These are phyloP conservation scores for Suhomyces prunicola DNA, from an alignment of 805 yeast species.

Conservation along the genomic window DNA sequence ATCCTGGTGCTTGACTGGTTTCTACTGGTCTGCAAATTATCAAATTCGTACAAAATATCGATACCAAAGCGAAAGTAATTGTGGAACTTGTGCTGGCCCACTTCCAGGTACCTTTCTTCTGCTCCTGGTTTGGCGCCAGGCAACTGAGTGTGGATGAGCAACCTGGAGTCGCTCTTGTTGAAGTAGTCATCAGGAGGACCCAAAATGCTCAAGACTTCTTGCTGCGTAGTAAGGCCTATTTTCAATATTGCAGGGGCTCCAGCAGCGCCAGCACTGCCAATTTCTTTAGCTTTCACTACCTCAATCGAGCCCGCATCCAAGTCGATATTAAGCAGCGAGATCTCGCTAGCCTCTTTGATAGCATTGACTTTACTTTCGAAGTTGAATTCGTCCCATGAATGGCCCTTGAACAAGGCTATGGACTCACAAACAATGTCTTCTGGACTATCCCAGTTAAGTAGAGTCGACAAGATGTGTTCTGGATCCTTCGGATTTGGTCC, in stretches of 20 bases:
- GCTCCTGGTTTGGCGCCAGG: background rate
- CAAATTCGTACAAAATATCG: conserved; percentile 50
- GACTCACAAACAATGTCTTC: conserved; percentile 36
- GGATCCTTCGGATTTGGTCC: conserved; percentile 5
- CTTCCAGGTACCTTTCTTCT: conserved; percentile 1
- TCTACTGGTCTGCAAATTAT: conserved; percentile 8
- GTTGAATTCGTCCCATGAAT: conserved; percentile 25
- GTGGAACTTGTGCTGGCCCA: conserved; percentile 42
- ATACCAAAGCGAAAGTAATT: conserved; percentile 55
- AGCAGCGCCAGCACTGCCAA: background rate
- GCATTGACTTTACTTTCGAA: background rate
- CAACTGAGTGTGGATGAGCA: conserved; percentile 38
- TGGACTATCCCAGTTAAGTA: conserved; percentile 31
- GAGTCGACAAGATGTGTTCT: conserved; percentile 23
- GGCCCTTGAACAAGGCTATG: conserved; percentile 39
- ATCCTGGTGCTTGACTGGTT: conserved; percentile 20
- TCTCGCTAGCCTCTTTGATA: background rate
- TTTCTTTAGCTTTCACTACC: background rate
- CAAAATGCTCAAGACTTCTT: conserved; percentile 41
- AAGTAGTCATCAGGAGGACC: conserved; percentile 60
- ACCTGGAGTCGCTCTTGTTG: conserved; percentile 43
- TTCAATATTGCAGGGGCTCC: conserved; percentile 10
- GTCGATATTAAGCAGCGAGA: background rate
- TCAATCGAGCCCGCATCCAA: background rate
- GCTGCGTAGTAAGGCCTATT: conserved; percentile 48